phyloP scores from a whole-genome alignment of 2,329 filamentous ascomycete species.

The Colletotrichum lini region DNA sequence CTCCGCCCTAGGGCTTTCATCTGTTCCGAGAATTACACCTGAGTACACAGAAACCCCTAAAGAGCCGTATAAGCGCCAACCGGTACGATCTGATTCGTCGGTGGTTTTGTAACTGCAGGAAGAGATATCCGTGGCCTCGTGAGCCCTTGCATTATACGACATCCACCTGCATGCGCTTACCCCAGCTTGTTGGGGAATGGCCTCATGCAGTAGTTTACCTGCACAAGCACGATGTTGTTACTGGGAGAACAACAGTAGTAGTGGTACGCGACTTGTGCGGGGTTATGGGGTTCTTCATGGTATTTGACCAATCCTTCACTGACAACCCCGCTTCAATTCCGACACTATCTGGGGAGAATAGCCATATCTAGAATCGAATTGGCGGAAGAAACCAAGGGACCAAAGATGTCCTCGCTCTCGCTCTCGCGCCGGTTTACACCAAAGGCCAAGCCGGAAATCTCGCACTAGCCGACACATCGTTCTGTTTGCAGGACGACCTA shows the following conservation, averaged over 20 bases:
- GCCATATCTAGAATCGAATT: conserved; percentile 10
- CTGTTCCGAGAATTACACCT: neutral
- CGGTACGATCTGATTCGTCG: neutral
- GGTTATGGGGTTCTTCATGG: neutral
- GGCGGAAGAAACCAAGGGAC: conserved; percentile 22
- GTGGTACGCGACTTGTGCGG: neutral
- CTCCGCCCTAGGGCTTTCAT: neutral
- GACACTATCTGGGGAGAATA: neutral
- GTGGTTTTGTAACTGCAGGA: neutral
- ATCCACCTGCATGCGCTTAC: neutral
- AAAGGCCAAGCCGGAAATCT: neutral
- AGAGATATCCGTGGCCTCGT: neutral
- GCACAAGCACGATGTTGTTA: neutral
- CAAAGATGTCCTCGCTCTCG: conserved; percentile 10
- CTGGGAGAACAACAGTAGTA: neutral
- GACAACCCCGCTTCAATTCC: neutral
- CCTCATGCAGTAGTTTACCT: neutral
- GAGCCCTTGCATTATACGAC: neutral
- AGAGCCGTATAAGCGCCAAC: neutral
- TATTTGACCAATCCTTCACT: neutral
- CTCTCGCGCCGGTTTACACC: conserved; percentile 3
- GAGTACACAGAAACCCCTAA: neutral
- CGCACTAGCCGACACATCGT: neutral
- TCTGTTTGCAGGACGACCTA: neutral
- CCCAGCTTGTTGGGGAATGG: neutral